Conservation (phyloP, 495 filamentous ascomycete genomes). For the Penicillium goetzii region DNA sequence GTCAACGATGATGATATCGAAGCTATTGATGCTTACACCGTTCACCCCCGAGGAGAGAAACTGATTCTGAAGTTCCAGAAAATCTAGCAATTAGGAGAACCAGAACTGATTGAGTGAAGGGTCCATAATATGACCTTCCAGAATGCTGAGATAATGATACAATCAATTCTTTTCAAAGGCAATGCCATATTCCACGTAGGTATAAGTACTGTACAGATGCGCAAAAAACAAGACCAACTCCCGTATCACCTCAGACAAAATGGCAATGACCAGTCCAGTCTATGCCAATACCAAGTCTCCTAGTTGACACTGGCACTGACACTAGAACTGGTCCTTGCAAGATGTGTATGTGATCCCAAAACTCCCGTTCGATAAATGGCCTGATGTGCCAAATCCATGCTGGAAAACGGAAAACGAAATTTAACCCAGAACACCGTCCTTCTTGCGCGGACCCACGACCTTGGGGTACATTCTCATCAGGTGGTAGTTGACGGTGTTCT, state of each 20-base stretch:
- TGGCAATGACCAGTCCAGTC: not conserved
- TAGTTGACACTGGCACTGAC: not conserved
- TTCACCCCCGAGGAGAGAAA: slow-evolving; percentile 56
- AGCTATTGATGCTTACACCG: slow-evolving; percentile 68
- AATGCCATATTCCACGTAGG: slow-evolving; percentile 18
- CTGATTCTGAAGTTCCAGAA: slow-evolving; percentile 48
- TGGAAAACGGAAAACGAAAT: slow-evolving; percentile 18
- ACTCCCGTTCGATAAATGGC: slow-evolving; percentile 22
- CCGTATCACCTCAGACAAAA: slow-evolving; percentile 18
- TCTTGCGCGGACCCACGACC: slow-evolving; percentile 73
- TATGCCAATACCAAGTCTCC: not conserved
- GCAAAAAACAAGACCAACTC: slow-evolving; percentile 22
- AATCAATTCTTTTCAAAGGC: slow-evolving; percentile 29
- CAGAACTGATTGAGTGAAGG: not conserved
- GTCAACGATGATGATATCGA: slow-evolving; percentile 61
- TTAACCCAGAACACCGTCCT: slow-evolving; percentile 54
- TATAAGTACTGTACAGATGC: slow-evolving; percentile 37
- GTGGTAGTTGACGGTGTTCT: slow-evolving; percentile 95
- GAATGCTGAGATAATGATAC: slow-evolving; percentile 20
- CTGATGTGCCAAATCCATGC: not conserved
- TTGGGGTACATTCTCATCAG: slow-evolving; percentile 82
- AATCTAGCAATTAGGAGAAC: slow-evolving; percentile 9
- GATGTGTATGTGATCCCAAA: slow-evolving; percentile 22
- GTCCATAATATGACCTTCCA: not conserved
- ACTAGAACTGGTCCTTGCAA: not conserved